A percentile compares a stretch with the other conserved stretches of the same genome.
These are phyloP conservation scores for Hymenoscyphus occultus DNA, from an alignment of 2,329 filamentous ascomycete genomes.

Conservation along the genomic window DNA sequence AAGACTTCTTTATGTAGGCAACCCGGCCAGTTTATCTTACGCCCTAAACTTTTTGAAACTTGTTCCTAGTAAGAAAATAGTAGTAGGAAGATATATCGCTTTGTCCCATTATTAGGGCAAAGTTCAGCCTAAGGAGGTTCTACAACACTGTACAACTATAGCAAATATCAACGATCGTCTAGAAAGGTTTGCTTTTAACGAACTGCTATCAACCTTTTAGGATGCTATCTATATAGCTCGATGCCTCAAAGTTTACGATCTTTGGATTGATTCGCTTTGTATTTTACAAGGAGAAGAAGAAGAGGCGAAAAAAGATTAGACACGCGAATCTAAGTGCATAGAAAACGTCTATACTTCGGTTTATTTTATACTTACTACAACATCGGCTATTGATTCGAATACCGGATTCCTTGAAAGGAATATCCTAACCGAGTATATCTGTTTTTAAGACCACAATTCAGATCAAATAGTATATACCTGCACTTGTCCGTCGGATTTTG, in stretches of 20 bases:
- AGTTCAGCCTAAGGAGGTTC: neutral
- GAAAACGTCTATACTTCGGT: constrained; percentile 20
- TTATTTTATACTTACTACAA: constrained; percentile 4
- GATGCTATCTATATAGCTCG: neutral
- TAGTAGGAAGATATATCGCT: neutral
- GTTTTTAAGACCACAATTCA: constrained; percentile 3
- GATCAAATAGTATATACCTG: constrained; percentile 4
- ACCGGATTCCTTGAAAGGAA: constrained; percentile 3
- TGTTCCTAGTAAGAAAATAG: neutral
- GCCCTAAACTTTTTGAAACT: neutral
- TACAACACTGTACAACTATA: neutral
- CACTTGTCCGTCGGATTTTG: constrained; percentile 3
- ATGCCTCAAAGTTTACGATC: neutral
- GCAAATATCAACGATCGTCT: neutral
- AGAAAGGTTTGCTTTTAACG: neutral
- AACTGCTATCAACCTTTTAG: neutral
- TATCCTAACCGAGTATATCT: neutral
- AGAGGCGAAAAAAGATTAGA: too few relatives aligned
- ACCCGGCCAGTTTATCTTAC: neutral
- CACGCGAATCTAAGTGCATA: constrained; percentile 28
- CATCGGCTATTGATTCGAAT: neutral
- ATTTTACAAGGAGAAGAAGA: neutral
- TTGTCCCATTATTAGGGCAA: constrained; percentile 9
- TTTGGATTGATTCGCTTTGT: neutral
- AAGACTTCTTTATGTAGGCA: neutral